Evolutionary conservation across 306 rosid genomes (phyloP), one percentile per base, ranked within the genome.

Genomic region (Trichosanthes cucumerina): DNA sequence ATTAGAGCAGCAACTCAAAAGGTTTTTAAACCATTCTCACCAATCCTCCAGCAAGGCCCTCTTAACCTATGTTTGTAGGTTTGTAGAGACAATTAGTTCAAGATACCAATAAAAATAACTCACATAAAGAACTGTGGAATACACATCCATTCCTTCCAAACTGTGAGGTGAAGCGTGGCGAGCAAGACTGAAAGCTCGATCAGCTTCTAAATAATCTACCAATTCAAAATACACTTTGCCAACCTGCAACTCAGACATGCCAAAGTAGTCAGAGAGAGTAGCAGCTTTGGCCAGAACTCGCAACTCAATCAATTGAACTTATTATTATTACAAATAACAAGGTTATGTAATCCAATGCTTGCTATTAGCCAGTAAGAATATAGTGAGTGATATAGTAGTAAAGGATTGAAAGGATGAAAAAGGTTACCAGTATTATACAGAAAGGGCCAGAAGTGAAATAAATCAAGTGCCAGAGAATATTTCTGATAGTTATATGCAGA

Each of bases 91-190:
- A 49, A 31, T 66, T 33, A 53, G 49, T 23, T 18, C 52, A 53
- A 49, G 28, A 77, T 78, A 75, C 80, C 39, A 52, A 66, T 58
- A 49, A 56, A 77, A 63, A 90, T 70, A 62, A 91, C 99, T 90
- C 87, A 96, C 99, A 83, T 91, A 96, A 83, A 96, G 97, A 78
- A 96, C 99, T 69, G 99, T 96, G 38, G 99, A 96, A 84, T 92
- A 92, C 65, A 90, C 72, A 87, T 96, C 98, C 99, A 92, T 96
- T 83, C 98, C 99, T 86, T 96, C 98, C 81, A 96, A 86, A 86
- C 91, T 88, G 85, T 91, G 90, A 58, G 99, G 98, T 21, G 88
- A 87, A 63, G 83, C 89, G 75, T 83, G 90, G 44, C 87, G 93
- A 73, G 98, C 93, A 87, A 88, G 97, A 87, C 93, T 82, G 85